Evolutionary conservation across 2,329 filamentous ascomycete genomes (phyloP).

Genomic region (Colletotrichum plurivorum): DNA sequence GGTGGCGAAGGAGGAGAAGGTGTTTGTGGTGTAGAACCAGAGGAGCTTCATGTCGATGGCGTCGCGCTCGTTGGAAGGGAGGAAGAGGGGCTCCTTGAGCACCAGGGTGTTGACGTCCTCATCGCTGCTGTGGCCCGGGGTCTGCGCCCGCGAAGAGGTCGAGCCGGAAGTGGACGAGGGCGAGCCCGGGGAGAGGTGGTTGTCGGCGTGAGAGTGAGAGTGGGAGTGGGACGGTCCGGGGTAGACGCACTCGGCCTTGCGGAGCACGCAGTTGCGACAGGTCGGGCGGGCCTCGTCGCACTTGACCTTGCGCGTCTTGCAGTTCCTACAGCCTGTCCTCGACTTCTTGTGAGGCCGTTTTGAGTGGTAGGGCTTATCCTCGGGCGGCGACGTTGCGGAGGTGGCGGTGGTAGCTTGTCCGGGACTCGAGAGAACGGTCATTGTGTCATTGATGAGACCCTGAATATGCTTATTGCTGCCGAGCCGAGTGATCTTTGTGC

Average conservation of each 20-base stretch:
- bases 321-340: slow-evolving; percentile 66
- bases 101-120: slow-evolving; percentile 37
- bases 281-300: slow-evolving; percentile 66
- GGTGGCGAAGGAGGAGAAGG: slow-evolving; percentile 62
- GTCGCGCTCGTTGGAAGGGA: slow-evolving; percentile 47
- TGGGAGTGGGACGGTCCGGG: slow-evolving; percentile 43
- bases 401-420: slow-evolving; percentile 14
- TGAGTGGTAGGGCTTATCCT: slow-evolving; percentile 52
- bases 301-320: slow-evolving; percentile 69
- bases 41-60: slow-evolving; percentile 66
- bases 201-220: slow-evolving; percentile 15
- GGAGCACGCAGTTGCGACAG: slow-evolving; percentile 64
- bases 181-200: slow-evolving; percentile 12
- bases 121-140: slow-evolving; percentile 22
- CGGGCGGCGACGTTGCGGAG: slow-evolving; percentile 8
- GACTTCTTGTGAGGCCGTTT: slow-evolving; percentile 72
- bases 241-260: slow-evolving; percentile 65
- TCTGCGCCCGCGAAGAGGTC: slow-evolving; percentile 19
- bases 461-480: background rate
- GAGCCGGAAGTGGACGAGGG: slow-evolving; percentile 27
- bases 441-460: slow-evolving; percentile 23
- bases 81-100: slow-evolving; percentile 46
- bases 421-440: slow-evolving; percentile 28
- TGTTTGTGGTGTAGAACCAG: slow-evolving; percentile 67
- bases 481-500: no score